Evolutionary conservation across 108 stramenopile species (phyloP), one percentile per base, ranked within the genome.

Genomic region (Skeletonema potamos): DNA sequence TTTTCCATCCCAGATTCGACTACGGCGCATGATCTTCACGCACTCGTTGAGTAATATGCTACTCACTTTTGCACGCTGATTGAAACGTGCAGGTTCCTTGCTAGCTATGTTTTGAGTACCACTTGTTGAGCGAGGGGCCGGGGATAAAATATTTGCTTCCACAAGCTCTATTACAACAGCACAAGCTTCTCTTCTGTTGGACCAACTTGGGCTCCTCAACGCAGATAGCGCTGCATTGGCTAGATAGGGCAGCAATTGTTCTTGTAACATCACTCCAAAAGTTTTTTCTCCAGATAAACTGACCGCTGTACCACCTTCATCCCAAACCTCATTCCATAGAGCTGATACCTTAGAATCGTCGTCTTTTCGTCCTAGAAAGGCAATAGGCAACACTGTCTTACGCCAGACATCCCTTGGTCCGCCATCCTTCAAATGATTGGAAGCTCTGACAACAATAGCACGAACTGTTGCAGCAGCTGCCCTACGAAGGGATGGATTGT

Each of bases 321-420:
- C 89, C 91, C 92, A 95, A 27, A 93, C 89, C 17, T 93, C 89
- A 62, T 78, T 80, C 89, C 88, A 92, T 8, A 88, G 58, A 17
- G 82, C 73, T 33, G 86, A 64, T 33, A 88, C 82, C 46, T 78
- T 86, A 20, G 68, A 30, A 63, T 95, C 90, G 7, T 74, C 46
- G 65, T 95, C 94, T 61, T 88, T 83, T 70, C 70, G 79, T 9
- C 94, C 94, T 27, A 95, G 54, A 63, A 82, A 95, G 5, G 89
- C 85, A 24, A 87, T 71, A 2, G 94, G 94, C 8, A 95, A 66
- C 0, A 95, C 84, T 33, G 72, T 68, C 15, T 73, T 84, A 37
- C 75, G 55, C 91, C 91, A 95, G 9, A 95, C 54, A 74, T 95
- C 89, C 17, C 57, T 70, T 27, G 82, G 68, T 2, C 93, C 93